These are phyloP conservation scores for Pyrrhoderma lamaoense DNA, from an alignment of 1,284 basidiomycete genomes.

Conservation along the genomic window DNA sequence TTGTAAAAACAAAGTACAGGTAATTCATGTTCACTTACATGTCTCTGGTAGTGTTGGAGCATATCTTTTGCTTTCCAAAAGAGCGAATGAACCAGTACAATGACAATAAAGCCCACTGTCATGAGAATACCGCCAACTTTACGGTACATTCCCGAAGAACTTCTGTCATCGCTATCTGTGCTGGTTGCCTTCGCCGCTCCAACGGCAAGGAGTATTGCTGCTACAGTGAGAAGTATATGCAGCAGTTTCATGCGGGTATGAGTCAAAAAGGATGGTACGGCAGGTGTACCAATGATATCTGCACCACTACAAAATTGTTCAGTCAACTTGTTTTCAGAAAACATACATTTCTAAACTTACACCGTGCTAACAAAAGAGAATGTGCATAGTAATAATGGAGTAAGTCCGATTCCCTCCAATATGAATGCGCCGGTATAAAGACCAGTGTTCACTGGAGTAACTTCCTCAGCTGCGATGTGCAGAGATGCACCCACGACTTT, in stretches of 20 bases:
- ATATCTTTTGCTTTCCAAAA: conserved; percentile 40
- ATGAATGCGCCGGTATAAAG: conserved; percentile 44
- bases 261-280: conserved; percentile 9
- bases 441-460: conserved; percentile 31
- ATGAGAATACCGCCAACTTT: conserved; percentile 40
- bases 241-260: conserved; percentile 31
- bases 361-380: conserved; percentile 53
- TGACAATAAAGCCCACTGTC: conserved; percentile 37
- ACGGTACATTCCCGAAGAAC: conserved; percentile 6
- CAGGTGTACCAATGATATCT: conserved; percentile 26
- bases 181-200: conserved; percentile 31
- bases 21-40: conserved; percentile 22
- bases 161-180: neutral
- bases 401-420: conserved; percentile 48
- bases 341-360: conserved; percentile 33
- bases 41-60: conserved; percentile 45
- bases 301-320: neutral
- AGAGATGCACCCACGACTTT: conserved; percentile 51
- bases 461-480: conserved; percentile 43
- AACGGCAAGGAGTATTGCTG: conserved; percentile 42
- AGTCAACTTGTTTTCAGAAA: neutral
- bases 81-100: conserved; percentile 36
- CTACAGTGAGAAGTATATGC: conserved; percentile 36
- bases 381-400: conserved; percentile 46
- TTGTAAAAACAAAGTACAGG: neutral